Evolutionary conservation across 2,329 filamentous ascomycete species (phyloP), one percentile per base, ranked within the genome.

Genomic region (Magnaporthiopsis incrustans): DNA sequence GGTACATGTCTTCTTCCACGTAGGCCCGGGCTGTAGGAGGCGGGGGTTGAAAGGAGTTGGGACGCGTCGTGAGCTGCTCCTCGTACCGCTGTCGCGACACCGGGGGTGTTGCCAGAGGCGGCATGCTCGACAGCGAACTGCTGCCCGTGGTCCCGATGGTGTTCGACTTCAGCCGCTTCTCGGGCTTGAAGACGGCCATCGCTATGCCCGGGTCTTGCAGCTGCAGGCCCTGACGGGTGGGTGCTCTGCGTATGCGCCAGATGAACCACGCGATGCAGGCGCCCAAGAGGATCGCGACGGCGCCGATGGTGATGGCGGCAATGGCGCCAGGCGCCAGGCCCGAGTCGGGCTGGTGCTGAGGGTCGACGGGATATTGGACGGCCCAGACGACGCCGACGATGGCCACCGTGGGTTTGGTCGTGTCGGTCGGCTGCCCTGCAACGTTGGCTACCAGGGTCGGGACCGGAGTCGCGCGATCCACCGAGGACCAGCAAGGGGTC

Each of bases 241-340:
- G 15, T 6, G 38, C 12, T 66, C 67, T 5, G 60, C 66, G 25
- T 65, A 66, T 10, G 66, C 68, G 18, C 67, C 68, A 26, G 67
- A 33, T 25, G 58, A 59, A 33, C 58, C 25, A 30, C 67, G 80
- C 66, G 62, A 81, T n/a, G 30, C 30, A 30, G 30, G 7, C 64
- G 25, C 76, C 69, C 12, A 72, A 71, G 4, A 79, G 65, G 18
- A 70, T 73, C 63, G 71, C 72, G 58, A 33, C 3, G 22, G 14
- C 7, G 7, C 73, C 79, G 4, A 82, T 73, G 53, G 74, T 78
- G 38, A 83, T 82, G 60, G 81, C 81, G 26, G 76, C 77, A 50
- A 78, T 78, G 64, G 78, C 78, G 27, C 79, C 81, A 0, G 70
- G 72, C 3, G 76, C 71, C 4, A 82, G 74, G 2, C 75, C 70